Conservation (phyloP, 306 rosid genomes). For the Inga oerstediana region DNA sequence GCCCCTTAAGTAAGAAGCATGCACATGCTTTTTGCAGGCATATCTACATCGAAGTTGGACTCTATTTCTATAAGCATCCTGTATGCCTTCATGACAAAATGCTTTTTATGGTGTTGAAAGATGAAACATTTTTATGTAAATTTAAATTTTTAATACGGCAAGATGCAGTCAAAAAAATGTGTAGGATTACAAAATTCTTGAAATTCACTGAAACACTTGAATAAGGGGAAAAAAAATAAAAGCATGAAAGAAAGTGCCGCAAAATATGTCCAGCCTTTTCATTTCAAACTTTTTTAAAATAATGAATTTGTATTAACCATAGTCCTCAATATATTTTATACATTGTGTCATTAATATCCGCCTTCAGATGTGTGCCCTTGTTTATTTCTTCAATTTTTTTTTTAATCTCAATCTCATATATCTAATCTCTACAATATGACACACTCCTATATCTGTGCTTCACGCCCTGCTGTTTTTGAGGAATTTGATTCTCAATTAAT, state of each 20-base stretch:
- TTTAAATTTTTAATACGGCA: background rate
- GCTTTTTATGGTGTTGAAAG: background rate
- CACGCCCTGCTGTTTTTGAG: background rate
- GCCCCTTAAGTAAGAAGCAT: background rate
- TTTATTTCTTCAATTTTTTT: background rate
- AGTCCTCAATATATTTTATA: background rate
- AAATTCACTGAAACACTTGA: background rate
- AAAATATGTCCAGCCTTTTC: background rate
- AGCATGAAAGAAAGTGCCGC: background rate
- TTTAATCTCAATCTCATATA: background rate
- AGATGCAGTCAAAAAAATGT: background rate
- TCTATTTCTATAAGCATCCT: background rate
- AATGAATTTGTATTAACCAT: background rate
- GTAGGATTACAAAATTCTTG: background rate
- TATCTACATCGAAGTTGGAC: background rate
- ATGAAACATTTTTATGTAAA: background rate
- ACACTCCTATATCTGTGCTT: background rate
- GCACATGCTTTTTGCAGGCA: background rate
- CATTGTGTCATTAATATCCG: background rate
- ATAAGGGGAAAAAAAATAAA: background rate
- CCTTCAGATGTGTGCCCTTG: background rate
- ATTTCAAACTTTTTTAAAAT: background rate
- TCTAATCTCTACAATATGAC: background rate
- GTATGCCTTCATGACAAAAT: background rate
- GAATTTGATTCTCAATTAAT: constrained; percentile 29